A percentile compares a stretch with the other conserved stretches of the same genome.
phyloP scores from a whole-genome alignment of 495 filamentous ascomycete species.

The Lepraria neglecta region DNA sequence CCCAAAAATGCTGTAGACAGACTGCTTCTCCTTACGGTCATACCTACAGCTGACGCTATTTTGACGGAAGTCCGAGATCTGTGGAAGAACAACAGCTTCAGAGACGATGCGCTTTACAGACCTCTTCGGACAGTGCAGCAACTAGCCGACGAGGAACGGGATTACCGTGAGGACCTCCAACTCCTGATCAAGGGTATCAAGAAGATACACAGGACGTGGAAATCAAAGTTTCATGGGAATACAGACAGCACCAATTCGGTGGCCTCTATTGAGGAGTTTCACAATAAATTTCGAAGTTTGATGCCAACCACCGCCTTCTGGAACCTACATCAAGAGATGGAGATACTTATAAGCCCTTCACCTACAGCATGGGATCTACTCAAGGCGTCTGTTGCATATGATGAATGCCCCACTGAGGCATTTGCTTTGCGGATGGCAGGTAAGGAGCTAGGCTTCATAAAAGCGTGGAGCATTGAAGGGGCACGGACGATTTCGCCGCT shows the following conservation, averaged over 20 bases:
- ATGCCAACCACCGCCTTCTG: background rate
- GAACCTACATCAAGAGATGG: conserved; percentile 4
- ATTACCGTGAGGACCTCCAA: background rate
- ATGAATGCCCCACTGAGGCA: conserved; percentile 1
- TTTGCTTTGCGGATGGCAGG: background rate
- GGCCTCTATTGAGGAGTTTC: background rate
- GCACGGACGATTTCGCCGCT: conserved; percentile 13
- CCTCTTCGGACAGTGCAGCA: background rate
- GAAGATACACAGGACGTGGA: background rate
- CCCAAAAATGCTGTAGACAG: background rate
- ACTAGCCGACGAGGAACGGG: background rate
- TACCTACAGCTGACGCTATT: background rate
- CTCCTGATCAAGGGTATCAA: background rate
- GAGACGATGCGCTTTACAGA: background rate
- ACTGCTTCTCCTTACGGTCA: background rate
- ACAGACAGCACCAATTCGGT: background rate
- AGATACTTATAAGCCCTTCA: background rate
- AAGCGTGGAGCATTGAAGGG: conserved; percentile 3
- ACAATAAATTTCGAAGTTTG: background rate
- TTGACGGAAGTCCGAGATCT: background rate
- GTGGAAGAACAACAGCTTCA: background rate
- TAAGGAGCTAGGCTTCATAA: conserved; percentile 3
- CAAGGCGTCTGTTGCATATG: background rate
- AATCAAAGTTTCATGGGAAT: background rate
- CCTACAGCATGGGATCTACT: conserved; percentile 6